Percentiles rank a stretch among this genome's conserved stretches.
Evolutionary conservation across 2,329 filamentous ascomycete species (phyloP).

Genomic region (Fonsecaea monophora): DNA sequence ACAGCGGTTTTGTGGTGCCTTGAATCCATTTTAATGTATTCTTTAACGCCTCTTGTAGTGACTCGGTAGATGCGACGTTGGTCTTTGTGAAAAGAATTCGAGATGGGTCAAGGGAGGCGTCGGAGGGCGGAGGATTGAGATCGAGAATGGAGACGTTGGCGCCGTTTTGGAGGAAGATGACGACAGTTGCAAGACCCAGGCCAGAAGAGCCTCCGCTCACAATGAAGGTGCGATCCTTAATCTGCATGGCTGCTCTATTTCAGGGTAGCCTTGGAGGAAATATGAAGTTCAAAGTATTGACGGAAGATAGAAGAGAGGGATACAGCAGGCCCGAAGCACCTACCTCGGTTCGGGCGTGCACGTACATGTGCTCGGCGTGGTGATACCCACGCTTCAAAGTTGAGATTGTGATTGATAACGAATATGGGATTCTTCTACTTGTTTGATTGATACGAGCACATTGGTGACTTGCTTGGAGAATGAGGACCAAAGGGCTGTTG

Average conservation of each 20-base stretch:
- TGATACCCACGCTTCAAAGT: neutral
- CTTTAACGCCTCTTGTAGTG: constrained; percentile 36
- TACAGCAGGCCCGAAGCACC: constrained; percentile 2
- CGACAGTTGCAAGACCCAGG: constrained; percentile 39
- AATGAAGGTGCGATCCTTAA: constrained; percentile 39
- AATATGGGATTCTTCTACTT: neutral
- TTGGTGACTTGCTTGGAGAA: neutral
- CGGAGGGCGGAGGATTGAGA: constrained; percentile 39
- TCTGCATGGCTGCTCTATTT: constrained; percentile 31
- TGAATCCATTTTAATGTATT: constrained; percentile 38
- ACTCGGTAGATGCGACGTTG: constrained; percentile 41
- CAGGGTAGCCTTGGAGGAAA: constrained; percentile 2
- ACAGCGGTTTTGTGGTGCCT: constrained; percentile 34
- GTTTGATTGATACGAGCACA: neutral
- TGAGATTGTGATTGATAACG: neutral
- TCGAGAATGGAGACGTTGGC: constrained; percentile 41
- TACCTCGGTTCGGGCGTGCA: constrained; percentile 12
- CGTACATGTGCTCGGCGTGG: constrained; percentile 11
- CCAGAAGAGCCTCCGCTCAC: constrained; percentile 36
- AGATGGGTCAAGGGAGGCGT: constrained; percentile 29
- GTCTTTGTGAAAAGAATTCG: constrained; percentile 41
- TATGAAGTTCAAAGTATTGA: neutral
- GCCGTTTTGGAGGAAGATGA: constrained; percentile 35
- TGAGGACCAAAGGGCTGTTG: no score
- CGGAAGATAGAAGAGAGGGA: neutral